Evolutionary conservation across 1,139 yeast species (phyloP), one percentile per base, ranked within the genome.

Genomic region (Yamadazyma conglobata): DNA sequence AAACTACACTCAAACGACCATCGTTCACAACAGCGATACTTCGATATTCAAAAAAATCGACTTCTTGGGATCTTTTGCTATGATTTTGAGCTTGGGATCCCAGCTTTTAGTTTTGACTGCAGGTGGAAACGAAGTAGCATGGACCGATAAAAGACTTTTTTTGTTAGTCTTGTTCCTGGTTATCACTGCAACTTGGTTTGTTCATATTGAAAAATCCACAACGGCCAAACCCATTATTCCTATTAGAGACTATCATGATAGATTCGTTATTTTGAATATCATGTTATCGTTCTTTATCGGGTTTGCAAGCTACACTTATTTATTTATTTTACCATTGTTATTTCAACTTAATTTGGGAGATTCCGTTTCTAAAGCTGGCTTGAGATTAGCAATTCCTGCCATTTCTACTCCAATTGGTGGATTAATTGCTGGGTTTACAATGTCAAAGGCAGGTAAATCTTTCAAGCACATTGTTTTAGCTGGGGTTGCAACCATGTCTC

Each of bases 351-450:
- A 50, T 5, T 42, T 58, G 14, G 56, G 53, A 3, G 64, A 58
- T 35, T 16, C 50, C 0, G 44, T 58, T 1, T 40, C 61, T 1
- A 34, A 41, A 22, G 59, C 60, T 4, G 64, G 64, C 2, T 35
- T 46, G 15, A 43, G 70, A 27, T 44, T 65, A 24, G 56, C 64
- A 1, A 50, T 64, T 9, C 71, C 71, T 2, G 54, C 71, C 1
- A 30, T 60, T 16, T 54, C 60, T 15, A 60, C 67, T 1, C 64
- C 69, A 9, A 46, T 64, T 12, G 70, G 70, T 8, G 60, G 69
- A 2, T 34, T 64, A n/a, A 43, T 54, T 5, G 55, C 67, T 0
- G 71, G 70, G 0, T 38, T 51, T 19, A 39, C 50, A 31, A 60
- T 62, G 68, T 48, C 60, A 27, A 50, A 42, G 25, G 42, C 43